Percentiles rank a stretch among this genome's conserved stretches.
Conservation (phyloP, 1,284 basidiomycete genomes). For the Tremellales sp. region DNA sequence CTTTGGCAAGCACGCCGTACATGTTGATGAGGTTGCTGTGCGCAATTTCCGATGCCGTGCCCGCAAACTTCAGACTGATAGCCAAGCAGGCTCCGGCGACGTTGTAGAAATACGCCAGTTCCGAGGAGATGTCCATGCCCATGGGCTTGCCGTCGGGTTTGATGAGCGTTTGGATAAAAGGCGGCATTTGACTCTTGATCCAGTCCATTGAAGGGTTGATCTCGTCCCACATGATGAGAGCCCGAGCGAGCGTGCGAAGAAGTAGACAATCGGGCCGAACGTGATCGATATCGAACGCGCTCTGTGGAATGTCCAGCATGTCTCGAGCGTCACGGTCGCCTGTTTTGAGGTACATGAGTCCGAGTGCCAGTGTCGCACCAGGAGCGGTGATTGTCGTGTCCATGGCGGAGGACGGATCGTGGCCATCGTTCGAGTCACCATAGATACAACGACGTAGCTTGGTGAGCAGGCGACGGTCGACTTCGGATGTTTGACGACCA, state of each 20-base stretch:
- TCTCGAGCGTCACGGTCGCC: conserved; percentile 78
- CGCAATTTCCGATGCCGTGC: conserved; percentile 81
- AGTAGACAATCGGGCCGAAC: conserved; percentile 85
- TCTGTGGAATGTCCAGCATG: conserved; percentile 76
- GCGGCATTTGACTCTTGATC: conserved; percentile 71
- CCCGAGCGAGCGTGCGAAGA: conserved; percentile 70
- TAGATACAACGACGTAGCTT: conserved; percentile 67
- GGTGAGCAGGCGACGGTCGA: conserved; percentile 65
- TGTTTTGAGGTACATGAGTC: conserved; percentile 86
- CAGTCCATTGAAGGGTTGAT: conserved; percentile 71
- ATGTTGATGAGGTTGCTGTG: conserved; percentile 75
- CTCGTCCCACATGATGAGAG: conserved; percentile 82
- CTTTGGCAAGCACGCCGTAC: conserved; percentile 64
- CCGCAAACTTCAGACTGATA: conserved; percentile 87
- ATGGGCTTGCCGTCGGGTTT: conserved; percentile 50
- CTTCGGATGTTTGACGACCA: conserved; percentile 52
- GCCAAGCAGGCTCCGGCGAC: conserved; percentile 86
- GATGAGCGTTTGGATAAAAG: conserved; percentile 60
- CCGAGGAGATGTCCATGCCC: conserved; percentile 66
- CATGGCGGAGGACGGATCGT: conserved; percentile 39
- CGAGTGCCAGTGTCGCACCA: conserved; percentile 83
- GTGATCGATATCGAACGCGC: conserved; percentile 69
- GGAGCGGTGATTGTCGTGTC: conserved; percentile 84
- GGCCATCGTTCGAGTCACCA: conserved; percentile 54
- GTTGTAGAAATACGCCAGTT: conserved; percentile 84